Evolutionary conservation across 306 rosid species (phyloP).

Genomic region (Acacia melanoxylon): DNA sequence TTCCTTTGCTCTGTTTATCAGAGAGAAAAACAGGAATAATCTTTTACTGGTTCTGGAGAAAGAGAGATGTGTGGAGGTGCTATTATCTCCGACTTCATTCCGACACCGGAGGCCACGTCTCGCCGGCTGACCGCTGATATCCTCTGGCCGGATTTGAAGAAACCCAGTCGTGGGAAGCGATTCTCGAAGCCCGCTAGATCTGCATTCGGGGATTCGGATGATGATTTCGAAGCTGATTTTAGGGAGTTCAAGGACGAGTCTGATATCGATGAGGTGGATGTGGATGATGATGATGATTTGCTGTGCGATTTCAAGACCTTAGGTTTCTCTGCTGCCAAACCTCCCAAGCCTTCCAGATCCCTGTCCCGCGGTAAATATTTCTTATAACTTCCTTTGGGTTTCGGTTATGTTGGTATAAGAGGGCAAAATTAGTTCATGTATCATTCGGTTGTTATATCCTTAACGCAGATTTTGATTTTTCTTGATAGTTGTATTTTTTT

Average conservation of each 20-base stretch:
- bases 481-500: background rate
- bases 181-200: constrained; percentile 35
- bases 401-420: background rate
- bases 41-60: background rate
- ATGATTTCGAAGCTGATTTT: constrained; percentile 83
- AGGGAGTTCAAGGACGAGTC: constrained; percentile 75
- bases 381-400: background rate
- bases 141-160: constrained; percentile 65
- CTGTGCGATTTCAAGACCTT: constrained; percentile 47
- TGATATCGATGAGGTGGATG: constrained; percentile 48
- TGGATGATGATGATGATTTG: constrained; percentile 38
- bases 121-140: constrained; percentile 51
- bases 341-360: constrained; percentile 21
- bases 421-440: background rate
- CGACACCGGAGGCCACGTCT: constrained; percentile 35
- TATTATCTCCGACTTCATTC: constrained; percentile 75
- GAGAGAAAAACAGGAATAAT: background rate
- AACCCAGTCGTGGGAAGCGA: constrained; percentile 36
- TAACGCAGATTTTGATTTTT: background rate
- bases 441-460: background rate
- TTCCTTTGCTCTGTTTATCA: background rate
- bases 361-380: constrained; percentile 43
- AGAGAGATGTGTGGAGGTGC: constrained; percentile 86
- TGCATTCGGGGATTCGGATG: constrained; percentile 45
- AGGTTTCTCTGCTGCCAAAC: constrained; percentile 46